phyloP scores from a whole-genome alignment of 164 flowering plant genomes.

The Vitis rotundifolia region DNA sequence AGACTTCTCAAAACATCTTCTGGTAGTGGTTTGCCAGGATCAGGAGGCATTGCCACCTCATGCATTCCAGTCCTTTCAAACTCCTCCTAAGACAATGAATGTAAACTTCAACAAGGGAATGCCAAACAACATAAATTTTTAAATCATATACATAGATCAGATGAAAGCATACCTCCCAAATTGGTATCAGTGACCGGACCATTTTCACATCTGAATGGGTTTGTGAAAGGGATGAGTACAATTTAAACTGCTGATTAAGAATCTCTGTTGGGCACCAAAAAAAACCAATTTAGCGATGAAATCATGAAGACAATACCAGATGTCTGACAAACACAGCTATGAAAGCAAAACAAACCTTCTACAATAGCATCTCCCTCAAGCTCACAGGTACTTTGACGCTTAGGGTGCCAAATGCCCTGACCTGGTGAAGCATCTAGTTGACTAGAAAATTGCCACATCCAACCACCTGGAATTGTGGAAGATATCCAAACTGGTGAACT shows the following conservation, averaged over 20 bases:
- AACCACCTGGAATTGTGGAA: conserved; percentile 66
- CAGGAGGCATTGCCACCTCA: conserved; percentile 38
- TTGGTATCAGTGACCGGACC: conserved; percentile 96
- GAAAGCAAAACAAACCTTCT: conserved; percentile 56
- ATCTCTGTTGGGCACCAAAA: conserved; percentile 57
- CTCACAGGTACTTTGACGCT: conserved; percentile 80
- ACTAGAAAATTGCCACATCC: conserved; percentile 64
- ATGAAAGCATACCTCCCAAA: conserved; percentile 85
- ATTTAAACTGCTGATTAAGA: conserved; percentile 70
- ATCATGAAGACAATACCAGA: background rate
- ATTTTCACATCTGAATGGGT: conserved; percentile 74
- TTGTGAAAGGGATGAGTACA: conserved; percentile 78
- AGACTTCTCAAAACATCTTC: conserved; percentile 57
- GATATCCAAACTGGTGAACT: conserved; percentile 65
- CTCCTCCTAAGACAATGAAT: conserved; percentile 64
- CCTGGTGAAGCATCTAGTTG: conserved; percentile 33
- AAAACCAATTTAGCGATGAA: conserved; percentile 3
- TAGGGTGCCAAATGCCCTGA: conserved; percentile 23
- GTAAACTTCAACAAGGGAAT: conserved; percentile 5
- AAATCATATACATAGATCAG: background rate
- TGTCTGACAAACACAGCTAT: background rate
- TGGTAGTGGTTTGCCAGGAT: conserved; percentile 70
- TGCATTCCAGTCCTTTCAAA: conserved; percentile 70
- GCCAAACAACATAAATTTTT: background rate
- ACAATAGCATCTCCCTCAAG: conserved; percentile 90